A percentile compares a stretch with the other conserved stretches of the same genome.
These are phyloP conservation scores for Globomyces pollinis-pini DNA, from an alignment of 192 early-diverging fungal genomes.

Conservation along the genomic window DNA sequence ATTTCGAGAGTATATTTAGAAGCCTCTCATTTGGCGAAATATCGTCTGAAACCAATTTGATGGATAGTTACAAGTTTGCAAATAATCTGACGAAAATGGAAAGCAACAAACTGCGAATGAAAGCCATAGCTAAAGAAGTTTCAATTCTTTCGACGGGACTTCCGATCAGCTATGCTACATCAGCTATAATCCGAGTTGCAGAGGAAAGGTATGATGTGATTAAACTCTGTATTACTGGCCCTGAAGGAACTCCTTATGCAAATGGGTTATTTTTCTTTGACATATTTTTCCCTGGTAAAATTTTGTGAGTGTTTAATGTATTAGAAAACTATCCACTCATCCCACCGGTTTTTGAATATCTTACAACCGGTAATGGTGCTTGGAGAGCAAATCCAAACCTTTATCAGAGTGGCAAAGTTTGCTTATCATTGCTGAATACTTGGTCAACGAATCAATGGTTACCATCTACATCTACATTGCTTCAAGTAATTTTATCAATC, in stretches of 20 bases:
- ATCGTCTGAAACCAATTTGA: too few relatives aligned
- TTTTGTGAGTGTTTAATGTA: slow-evolving; percentile 19
- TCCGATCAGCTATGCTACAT: slow-evolving; percentile 14
- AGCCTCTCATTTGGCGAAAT: too few relatives aligned
- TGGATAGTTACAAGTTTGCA: too few relatives aligned
- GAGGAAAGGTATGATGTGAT: slow-evolving; percentile 13
- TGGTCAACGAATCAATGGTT: slow-evolving; percentile 28
- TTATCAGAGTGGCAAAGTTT: slow-evolving; percentile 44
- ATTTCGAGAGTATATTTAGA: too few relatives aligned
- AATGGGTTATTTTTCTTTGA: slow-evolving; percentile 19
- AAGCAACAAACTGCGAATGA: neutral
- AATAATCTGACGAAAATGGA: too few relatives aligned
- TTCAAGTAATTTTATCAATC: slow-evolving; percentile 24
- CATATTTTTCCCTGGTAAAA: neutral
- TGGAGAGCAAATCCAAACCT: slow-evolving; percentile 54
- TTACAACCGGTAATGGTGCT: slow-evolving; percentile 41
- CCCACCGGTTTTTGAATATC: slow-evolving; percentile 31
- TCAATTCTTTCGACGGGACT: slow-evolving; percentile 5
- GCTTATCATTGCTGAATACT: slow-evolving; percentile 46
- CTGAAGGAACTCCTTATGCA: slow-evolving; percentile 47
- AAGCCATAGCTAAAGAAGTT: slow-evolving; percentile 12
- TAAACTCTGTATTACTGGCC: slow-evolving; percentile 32
- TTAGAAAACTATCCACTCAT: slow-evolving; percentile 34
- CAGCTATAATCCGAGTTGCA: slow-evolving; percentile 19
- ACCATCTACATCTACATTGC: slow-evolving; percentile 5